Evolutionary conservation across 768 basidiomycete species (phyloP), one percentile per base, ranked within the genome.

Genomic region (Psilocybe cubensis): DNA sequence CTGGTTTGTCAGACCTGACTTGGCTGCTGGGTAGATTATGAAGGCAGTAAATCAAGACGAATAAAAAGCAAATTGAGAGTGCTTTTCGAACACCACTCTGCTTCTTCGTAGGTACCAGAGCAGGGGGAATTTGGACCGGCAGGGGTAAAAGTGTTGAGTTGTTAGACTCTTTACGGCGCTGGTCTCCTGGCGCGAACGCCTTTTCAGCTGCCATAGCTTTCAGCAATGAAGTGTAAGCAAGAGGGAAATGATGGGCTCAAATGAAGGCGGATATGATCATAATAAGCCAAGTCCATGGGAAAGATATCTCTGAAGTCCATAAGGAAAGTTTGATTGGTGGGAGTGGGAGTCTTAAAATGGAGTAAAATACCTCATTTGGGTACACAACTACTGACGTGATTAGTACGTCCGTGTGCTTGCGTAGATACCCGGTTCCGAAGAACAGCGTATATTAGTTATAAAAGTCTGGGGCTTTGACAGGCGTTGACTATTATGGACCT

Each of bases 401-500:
- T 38, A 9, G 9, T 27, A 28, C 38, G 8, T 38, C n/a, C n/a
- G n/a, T n/a, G n/a, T n/a, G n/a, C n/a, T n/a, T n/a, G n/a, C n/a
- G n/a, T n/a, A n/a, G n/a, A n/a, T n/a, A n/a, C n/a, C n/a, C n/a
- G n/a, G n/a, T n/a, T n/a, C n/a, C n/a, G n/a, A n/a, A n/a, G n/a
- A n/a, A n/a, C n/a, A n/a, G n/a, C n/a, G n/a, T n/a, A n/a, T n/a
- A n/a, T n/a, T n/a, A n/a, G n/a, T n/a, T 46, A 57, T 49, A 48
- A 29, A 48, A 28, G 43, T 24, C 17, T 20, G 20, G 23, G 20
- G 23, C 27, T 28, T 44, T 17, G 35, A 41, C 51, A 48, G 45
- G 40, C 38, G 55, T 61, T 60, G 50, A 56, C 61, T 29, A 35
- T 51, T 53, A 70, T 70, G 69, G 69, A 72, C 62, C 56, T 64